Evolutionary conservation across 345 rosid genomes (phyloP), one percentile per base, ranked within the genome.

Genomic region (Eucalyptus brandiana): DNA sequence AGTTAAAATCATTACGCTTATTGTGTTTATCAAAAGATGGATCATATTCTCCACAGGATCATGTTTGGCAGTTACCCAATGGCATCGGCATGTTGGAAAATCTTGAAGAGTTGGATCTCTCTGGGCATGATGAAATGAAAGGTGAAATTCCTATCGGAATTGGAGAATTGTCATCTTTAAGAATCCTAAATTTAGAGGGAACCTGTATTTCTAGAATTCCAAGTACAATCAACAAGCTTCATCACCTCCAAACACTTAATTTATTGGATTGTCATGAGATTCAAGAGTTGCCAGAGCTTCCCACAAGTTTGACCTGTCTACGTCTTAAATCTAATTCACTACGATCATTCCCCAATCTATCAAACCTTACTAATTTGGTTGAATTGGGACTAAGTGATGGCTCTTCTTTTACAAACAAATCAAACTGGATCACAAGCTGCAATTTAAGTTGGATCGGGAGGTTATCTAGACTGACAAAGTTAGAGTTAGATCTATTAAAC

Each of bases 211-310:
- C 3, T 14, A 6, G n/a, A 58, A 58, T 58, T 58, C 65, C 65
- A 58, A 26, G 15, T 2, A 58, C 65, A 26, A 26, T 62, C 34
- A 62, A 4, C 30, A 60, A 2, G 67, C 67, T 60, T 60, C 32
- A 28, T 60, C n/a, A 5, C 67, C 67, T 60, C 49, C 49, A 47
- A 47, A 47, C 49, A 28, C 69, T 60, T 8, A 12, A 60, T 12
- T 60, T 60, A 3, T 5, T 2, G 4, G 4, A 0, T 5, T 60
- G 69, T 60, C 8, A 60, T 60, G 5, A 1, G 1, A 58, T 58
- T 58, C 65, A 58, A 58, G n/a, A 24, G 6, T 26, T 26, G 65
- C 65, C 16, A 6, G 8, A 58, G n/a, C 65, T 58, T 58, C 65
- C 65, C n/a, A 58, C 3, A 3, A 58, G n/a, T 58, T 58, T 58